Evolutionary conservation across 2,329 filamentous ascomycete species (phyloP), one percentile per base, ranked within the genome.

Genomic region (Aspergillus thermomutatus): DNA sequence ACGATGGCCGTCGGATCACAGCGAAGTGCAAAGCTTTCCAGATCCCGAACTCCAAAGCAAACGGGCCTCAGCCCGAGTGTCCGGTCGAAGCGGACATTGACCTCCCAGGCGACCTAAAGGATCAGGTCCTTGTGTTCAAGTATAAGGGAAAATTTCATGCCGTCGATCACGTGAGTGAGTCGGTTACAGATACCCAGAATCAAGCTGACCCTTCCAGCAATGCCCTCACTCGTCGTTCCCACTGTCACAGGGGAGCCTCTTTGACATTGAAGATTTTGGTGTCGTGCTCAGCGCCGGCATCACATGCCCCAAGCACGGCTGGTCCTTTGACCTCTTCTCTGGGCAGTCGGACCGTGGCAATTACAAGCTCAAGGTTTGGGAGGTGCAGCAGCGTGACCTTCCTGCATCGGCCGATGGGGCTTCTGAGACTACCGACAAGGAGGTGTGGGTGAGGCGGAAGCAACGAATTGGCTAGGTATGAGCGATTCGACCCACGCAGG

Each of bases 201-300:
- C n/a, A 34, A 49, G 41, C 59, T 62, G 26, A 54, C 57, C 27
- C 8, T 28, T 25, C 27, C 58, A 87, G 85, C 77, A 80, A 78
- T 90, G 87, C 57, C 87, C 87, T 1, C 87, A 90, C 63, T 84
- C 83, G 1, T 82, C 86, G 0, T 90, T 82, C 56, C 87, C 87
- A 0, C 78, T 90, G 1, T 88, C 86, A 0, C 79, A 82, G 46
- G 86, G 84, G 0, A 81, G 73, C 0, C 77, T 86, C 0, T 89
- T 89, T 56, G 87, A 90, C 53, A 89, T 90, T 63, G 87, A 90
- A 62, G 87, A 90, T 58, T 90, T 89, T 66, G 87, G 87, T 0
- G 63, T 72, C 54, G 58, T 58, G 1, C 63, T 72, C 10, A 72
- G 69, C 0, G 80, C 84, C 0, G 87, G 86, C 0, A 73, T 90